A percentile compares a stretch with the other conserved stretches of the same genome.
Evolutionary conservation across 2,329 filamentous ascomycete genomes (phyloP).

Genomic region (Lachnellula subtilissima): DNA sequence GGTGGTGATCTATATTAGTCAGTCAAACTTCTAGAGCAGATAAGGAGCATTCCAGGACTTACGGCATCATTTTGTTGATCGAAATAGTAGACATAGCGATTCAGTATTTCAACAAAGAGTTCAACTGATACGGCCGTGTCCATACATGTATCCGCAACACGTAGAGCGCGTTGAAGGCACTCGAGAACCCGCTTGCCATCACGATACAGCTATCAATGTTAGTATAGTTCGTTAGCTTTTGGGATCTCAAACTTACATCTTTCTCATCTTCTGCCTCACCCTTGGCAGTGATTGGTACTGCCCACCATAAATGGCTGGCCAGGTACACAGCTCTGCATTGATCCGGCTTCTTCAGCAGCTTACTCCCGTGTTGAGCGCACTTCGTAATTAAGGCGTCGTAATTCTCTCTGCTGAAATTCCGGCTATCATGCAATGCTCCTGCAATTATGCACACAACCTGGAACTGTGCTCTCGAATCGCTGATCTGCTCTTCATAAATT

Average conservation of each 20-base stretch:
- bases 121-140: slow-evolving; percentile 96
- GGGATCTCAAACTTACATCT: slow-evolving; percentile 52
- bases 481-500: slow-evolving; percentile 93
- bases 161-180: slow-evolving; percentile 88
- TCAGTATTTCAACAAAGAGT: slow-evolving; percentile 95
- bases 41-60: slow-evolving; percentile 29
- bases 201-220: slow-evolving; percentile 69
- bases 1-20: slow-evolving; percentile 63
- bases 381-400: slow-evolving; percentile 99
- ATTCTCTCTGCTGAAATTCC: slow-evolving; percentile 92
- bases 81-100: slow-evolving; percentile 98
- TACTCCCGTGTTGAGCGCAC: slow-evolving; percentile 92
- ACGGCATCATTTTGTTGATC: slow-evolving; percentile 97
- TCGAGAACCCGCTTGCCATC: slow-evolving; percentile 96
- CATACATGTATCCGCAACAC: slow-evolving; percentile 98
- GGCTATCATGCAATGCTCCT: slow-evolving; percentile 78
- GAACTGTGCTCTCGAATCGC: slow-evolving; percentile 94
- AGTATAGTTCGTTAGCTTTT: slow-evolving; percentile 11
- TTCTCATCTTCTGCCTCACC: slow-evolving; percentile 82
- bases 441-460: slow-evolving; percentile 95
- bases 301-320: slow-evolving; percentile 97
- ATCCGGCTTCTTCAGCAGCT: slow-evolving; percentile 94
- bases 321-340: slow-evolving; percentile 96
- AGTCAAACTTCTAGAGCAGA: slow-evolving; percentile 10
- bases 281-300: slow-evolving; percentile 72